Base-by-base conservation (phyloP, 1,139 yeast genomes). In the Hansenula sp. region DNA sequence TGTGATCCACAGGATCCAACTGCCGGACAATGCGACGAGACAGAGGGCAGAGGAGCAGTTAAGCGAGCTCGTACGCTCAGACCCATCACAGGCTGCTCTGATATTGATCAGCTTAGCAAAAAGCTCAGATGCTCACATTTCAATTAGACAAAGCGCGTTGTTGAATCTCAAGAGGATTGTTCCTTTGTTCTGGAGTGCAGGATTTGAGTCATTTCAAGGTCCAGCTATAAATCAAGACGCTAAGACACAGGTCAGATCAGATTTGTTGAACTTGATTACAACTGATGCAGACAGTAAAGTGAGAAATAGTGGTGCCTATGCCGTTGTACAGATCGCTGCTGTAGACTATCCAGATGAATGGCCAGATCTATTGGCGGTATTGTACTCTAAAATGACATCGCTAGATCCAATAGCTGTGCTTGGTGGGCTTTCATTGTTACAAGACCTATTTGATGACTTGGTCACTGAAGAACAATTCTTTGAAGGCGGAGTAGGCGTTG, bases 331-430 rank as follows among this genome's bases (percentile, higher is more conserved):
- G 53, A 85, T 92, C 20, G 90, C 96, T 1, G 84, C 87, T 1
- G 85, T 82, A 1, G 98, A 92, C 56, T 90, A 78, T 56, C 98
- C 98, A 0, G 97, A 92, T 54, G 95, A 88, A 56, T 92, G 97
- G 97, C 96, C 97, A 0, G 73, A 71, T 25, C 66, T 92, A 36
- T 59, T 90, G 43, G 63, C 66, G 18, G 56, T 61, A 13, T 57
- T 85, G 37, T 77, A 77, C 53, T 53, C 59, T 17, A 63, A 68
- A 37, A 55, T 69, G 27, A 44, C 59, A 12, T 63, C 76, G 5
- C 57, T 63, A 28, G 59, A 64, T 24, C 50, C 68, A 44, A 45
- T 46, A 40, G 52, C 64, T 60, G 38, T 78, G 27, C 62, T 81
- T 32, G 95, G 95, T 9, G 88, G 90, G 0, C 61, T 90, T 42